phyloP scores from a whole-genome alignment of 2,329 filamentous ascomycete genomes.

The Diplodia mutila region DNA sequence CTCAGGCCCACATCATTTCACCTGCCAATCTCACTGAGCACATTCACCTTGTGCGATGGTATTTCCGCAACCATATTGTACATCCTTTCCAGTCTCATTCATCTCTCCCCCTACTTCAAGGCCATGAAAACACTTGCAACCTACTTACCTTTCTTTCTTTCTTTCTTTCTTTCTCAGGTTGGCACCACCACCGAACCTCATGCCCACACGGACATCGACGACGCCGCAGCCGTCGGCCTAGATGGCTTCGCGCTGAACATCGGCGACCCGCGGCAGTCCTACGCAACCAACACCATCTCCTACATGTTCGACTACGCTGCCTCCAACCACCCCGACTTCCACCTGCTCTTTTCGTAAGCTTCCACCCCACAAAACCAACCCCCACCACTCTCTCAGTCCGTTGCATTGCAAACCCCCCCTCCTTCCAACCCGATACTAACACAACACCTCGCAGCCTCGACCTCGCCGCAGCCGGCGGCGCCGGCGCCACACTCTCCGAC shows the following conservation, averaged over 20 bases:
- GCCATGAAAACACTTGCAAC: too few species aligned
- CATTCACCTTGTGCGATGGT: neutral
- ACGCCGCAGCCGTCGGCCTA: neutral
- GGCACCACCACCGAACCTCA: neutral
- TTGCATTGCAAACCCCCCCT: neutral
- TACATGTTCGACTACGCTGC: neutral
- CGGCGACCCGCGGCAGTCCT: slow-evolving; percentile 6
- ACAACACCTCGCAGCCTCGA: neutral
- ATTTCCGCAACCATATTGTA: neutral
- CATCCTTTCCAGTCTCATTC: neutral
- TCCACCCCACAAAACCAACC: neutral
- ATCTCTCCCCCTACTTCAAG: too few species aligned
- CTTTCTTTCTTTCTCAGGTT: neutral
- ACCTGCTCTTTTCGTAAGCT: slow-evolving; percentile 12
- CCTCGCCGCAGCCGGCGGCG: slow-evolving; percentile 1
- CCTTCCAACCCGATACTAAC: neutral
- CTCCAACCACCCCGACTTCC: neutral
- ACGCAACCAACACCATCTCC: slow-evolving; percentile 1
- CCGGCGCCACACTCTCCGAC: slow-evolving; percentile 7
- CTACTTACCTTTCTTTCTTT: too few species aligned
- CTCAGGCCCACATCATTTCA: neutral
- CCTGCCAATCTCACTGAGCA: neutral
- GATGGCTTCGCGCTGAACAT: slow-evolving; percentile 18
- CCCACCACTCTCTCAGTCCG: too few species aligned
- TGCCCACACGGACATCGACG: slow-evolving; percentile 12